Base-by-base conservation (phyloP, 169 alveolate species). In the Cardiosporidium cionae region DNA sequence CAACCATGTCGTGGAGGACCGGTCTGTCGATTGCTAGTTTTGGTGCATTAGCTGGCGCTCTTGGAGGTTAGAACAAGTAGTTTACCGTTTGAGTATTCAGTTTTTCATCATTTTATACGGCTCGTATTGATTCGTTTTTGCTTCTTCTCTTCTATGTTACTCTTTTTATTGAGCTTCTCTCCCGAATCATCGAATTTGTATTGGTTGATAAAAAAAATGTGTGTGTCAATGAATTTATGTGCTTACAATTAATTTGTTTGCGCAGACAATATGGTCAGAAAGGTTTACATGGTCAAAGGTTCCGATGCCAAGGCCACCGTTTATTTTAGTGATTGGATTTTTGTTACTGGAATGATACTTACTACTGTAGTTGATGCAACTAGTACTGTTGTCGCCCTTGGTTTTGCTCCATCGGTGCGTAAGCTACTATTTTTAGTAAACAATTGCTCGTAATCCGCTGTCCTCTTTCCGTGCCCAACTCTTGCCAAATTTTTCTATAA, bases 401-500 rank as follows among this genome's bases (percentile, higher is more conserved):
- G 58, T 70, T 75, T 75, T 32, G 82, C 82, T 22, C 82, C 82
- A 35, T 66, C 82, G 69, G 82, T 75, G 32, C 52, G 74, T 35
- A 36, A 7, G 5, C 1, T 32, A 32, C 36, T 31, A 22, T 16
- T 9, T n/a, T 16, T 9, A 9, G 4, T 1, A 1, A 22, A 37
- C 44, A 3, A 4, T 58, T 7, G 23, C 4, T 7, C 4, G 25
- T 7, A 58, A 5, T 33, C 25, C 5, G 25, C 7, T 58, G 25
- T 7, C 4, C 4, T 5, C 29, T n/a, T n/a, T 28, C 70, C 1
- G 27, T 37, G 7, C n/a, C 9, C 37, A 23, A 9, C 3, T 22
- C 25, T 68, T 27, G 34, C 65, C 70, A 27, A 1, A 64, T 28
- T 23, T 63, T 25, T 37, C 33, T 32, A 33, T 28, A 31, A 16